Percentiles rank a stretch among this genome's conserved stretches.
Evolutionary conservation across 345 rosid genomes (phyloP).

Genomic region (Aquilaria yunnanensis): DNA sequence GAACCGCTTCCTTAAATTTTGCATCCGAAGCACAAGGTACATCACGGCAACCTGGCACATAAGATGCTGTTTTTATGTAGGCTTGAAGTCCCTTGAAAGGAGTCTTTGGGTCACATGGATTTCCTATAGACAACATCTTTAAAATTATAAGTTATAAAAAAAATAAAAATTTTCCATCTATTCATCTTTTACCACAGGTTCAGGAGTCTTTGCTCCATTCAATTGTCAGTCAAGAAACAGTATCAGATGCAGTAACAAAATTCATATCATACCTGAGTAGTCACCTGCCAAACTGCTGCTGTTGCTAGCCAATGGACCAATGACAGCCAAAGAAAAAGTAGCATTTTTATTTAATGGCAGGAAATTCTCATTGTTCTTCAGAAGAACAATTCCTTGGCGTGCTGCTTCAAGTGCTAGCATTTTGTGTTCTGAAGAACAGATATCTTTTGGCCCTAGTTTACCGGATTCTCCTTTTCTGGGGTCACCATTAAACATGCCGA

Average conservation of each 20-base stretch:
- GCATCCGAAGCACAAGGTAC: constrained; percentile 50
- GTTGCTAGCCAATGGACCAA: constrained; percentile 74
- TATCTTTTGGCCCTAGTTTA: constrained; percentile 50
- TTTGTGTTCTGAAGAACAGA: constrained; percentile 63
- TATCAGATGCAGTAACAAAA: too few relatives aligned
- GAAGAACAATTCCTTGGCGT: constrained; percentile 87
- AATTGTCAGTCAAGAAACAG: too few relatives aligned
- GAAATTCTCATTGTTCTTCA: constrained; percentile 63
- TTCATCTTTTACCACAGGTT: not conserved
- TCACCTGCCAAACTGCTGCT: constrained; percentile 63
- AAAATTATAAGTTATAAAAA: not conserved
- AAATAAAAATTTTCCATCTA: not conserved
- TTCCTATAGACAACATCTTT: constrained; percentile 29
- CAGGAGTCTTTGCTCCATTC: too few relatives aligned
- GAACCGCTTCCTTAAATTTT: constrained; percentile 52
- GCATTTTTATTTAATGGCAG: constrained; percentile 54
- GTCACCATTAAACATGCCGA: constrained; percentile 79
- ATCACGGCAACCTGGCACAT: constrained; percentile 57
- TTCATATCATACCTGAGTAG: constrained; percentile 49
- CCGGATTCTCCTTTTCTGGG: constrained; percentile 61
- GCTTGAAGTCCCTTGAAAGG: constrained; percentile 44
- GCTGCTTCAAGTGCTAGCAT: constrained; percentile 78
- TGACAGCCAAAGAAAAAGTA: constrained; percentile 60
- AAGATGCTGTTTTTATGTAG: constrained; percentile 37
- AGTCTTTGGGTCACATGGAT: constrained; percentile 64